Percentiles rank a stretch among this genome's conserved stretches.
phyloP scores from a whole-genome alignment of 345 rosid species.

The Citrus australasica region DNA sequence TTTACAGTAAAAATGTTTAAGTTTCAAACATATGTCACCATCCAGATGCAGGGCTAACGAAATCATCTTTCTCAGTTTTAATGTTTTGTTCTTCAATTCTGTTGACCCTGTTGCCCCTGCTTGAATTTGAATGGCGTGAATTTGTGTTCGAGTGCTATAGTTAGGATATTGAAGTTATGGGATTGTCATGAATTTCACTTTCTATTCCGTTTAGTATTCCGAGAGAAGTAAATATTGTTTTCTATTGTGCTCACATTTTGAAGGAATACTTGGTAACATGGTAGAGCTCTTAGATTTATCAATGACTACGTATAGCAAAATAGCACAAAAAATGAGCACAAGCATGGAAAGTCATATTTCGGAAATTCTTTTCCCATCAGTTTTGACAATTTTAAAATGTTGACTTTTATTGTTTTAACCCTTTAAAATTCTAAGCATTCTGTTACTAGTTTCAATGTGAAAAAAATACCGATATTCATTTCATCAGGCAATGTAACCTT shows the following conservation, averaged over 20 bases:
- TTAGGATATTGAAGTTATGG: background rate
- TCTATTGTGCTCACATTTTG: background rate
- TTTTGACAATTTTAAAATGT: background rate
- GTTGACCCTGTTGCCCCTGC: background rate
- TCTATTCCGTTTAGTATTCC: background rate
- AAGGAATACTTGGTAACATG: background rate
- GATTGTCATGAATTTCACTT: background rate
- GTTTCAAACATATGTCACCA: background rate
- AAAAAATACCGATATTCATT: background rate
- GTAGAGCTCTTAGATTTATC: background rate
- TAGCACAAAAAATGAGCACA: background rate
- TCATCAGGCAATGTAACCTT: background rate
- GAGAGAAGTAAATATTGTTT: background rate
- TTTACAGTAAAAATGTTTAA: background rate
- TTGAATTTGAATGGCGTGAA: background rate
- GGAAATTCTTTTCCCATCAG: background rate
- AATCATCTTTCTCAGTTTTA: background rate
- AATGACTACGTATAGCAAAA: background rate
- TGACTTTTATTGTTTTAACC: background rate
- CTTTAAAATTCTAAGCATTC: background rate
- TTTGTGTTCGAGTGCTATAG: background rate
- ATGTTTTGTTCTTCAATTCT: background rate
- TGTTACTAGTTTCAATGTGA: background rate
- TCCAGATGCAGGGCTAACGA: background rate
- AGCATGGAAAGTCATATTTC: background rate